Evolutionary conservation across 2,329 filamentous ascomycete genomes (phyloP), one percentile per base, ranked within the genome.

Genomic region (Colletotrichum chrysophilum): DNA sequence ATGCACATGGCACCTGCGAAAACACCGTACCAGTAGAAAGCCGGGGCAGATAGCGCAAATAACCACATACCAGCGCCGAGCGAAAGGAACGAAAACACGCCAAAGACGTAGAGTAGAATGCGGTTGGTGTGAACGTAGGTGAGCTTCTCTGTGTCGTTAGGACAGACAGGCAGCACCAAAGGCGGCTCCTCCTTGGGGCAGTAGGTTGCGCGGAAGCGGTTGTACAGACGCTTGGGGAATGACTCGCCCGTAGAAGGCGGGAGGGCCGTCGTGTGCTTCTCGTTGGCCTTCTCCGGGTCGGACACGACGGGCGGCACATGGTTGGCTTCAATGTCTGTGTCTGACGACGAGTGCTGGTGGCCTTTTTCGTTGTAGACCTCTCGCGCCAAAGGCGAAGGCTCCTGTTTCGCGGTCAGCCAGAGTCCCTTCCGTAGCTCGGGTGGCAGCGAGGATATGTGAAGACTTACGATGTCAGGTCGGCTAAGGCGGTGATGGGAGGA

Each of bases 21-120:
- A 28, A 82, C 80, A 36, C 83, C 84, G 74, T 85, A 86, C 82
- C 83, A 86, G 69, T 81, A 79, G 65, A 85, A 86, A 36, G 81
- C 79, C 24, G 80, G 79, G 7, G 83, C 80, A 61, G 83, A 83
- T 12, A 85, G 78, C 36, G 83, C 81, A 70, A 86, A 86, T 6
- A 86, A 80, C 85, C 85, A 86, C 84, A 86, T 86, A 56, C 85
- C 85, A 6, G 82, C 85, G 7, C 83, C 84, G n/a, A 87, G 80
- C 14, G 81, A 82, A 13, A 86, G 78, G 75, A 86, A 85, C 10
- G 84, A 84, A 61, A 86, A 80, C 52, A 86, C 79, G 24, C 85
- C 85, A 58, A 86, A 84, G 56, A 84, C 77, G 77, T 86, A 85
- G n/a, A 87, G 79, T 1, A 83, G 82, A 7, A 85, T 78, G 13